Evolutionary conservation across 1,139 yeast genomes (phyloP).

Genomic region (Nakaseomyces kungkrabaensis): DNA sequence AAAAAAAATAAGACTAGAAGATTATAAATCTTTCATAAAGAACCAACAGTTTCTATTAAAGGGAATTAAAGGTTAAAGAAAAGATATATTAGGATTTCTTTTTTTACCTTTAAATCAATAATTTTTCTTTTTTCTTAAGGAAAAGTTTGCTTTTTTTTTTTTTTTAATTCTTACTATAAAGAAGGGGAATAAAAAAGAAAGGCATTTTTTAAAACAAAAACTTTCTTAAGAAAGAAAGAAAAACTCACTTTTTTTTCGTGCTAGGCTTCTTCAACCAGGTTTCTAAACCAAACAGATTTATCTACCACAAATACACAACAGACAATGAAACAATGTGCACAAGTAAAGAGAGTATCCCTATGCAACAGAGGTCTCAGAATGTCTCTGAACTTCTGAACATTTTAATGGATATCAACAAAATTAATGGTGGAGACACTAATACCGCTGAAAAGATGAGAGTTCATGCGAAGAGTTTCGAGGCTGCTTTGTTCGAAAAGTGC

Average conservation of each 20-base stretch:
- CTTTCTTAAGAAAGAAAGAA: no score
- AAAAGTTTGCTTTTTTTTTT: background rate
- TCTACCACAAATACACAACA: slow-evolving; percentile 2
- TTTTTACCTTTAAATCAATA: no score
- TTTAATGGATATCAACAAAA: slow-evolving; percentile 28
- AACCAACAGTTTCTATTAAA: no score
- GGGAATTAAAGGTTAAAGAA: no score
- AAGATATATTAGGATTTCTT: no score
- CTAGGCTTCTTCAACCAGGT: slow-evolving; percentile 4
- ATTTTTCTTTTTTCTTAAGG: no score
- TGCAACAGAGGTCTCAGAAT: slow-evolving; percentile 28
- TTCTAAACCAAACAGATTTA: slow-evolving; percentile 1
- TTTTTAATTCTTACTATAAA: background rate
- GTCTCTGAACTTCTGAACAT: slow-evolving; percentile 28
- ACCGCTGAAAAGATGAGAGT: slow-evolving; percentile 30
- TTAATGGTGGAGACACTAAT: slow-evolving; percentile 28
- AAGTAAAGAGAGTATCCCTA: slow-evolving; percentile 12
- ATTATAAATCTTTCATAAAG: no score
- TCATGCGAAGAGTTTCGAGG: slow-evolving; percentile 30
- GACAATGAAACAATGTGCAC: slow-evolving; percentile 4
- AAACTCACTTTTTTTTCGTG: background rate
- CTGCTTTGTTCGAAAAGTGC: slow-evolving; percentile 28
- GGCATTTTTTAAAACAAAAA: background rate
- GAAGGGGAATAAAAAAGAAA: background rate
- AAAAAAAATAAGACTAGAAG: no score